Base-by-base conservation (phyloP, 2,329 filamentous ascomycete species). In the Volutella citrinella region DNA sequence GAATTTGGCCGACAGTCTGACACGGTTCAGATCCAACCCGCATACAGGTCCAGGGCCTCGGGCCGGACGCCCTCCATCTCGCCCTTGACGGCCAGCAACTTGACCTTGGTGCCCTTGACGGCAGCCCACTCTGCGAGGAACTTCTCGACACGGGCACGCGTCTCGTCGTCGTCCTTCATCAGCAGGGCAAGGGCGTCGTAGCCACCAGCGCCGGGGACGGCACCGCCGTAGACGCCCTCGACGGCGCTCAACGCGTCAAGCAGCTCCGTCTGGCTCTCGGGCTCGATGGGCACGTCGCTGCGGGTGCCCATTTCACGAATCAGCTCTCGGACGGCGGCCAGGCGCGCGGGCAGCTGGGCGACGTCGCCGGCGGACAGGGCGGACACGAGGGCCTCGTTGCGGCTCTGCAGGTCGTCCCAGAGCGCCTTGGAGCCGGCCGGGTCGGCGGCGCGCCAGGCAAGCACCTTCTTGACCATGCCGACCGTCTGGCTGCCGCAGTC, bases 401-500 rank as follows among this genome's bases (percentile, higher is more conserved):
- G 74, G 3, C 57, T 60, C 60, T 97, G 88, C 38, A 98, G 64
- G 3, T 76, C 69, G 28, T 75, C 73, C 88, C 90, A 97, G 13
- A 96, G 69, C 41, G 61, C 53, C 42, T 78, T 76, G 3, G 89
- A 82, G n/a, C 72, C 76, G 4, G 72, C 71, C 0, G 71, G 65
- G 14, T 87, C 78, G 29, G 74, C 63, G 30, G 77, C 76, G 32
- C 85, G 73, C 93, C 93, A 98, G 19, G 76, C 75, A 4, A 97
- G 72, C 11, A 98, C 87, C 56, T 87, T 78, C 66, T 91, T 95
- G 22, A 96, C 93, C 93, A 98, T 97, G 11, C 88, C 78, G 0
- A 95, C 90, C 7, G 91, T 97, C 67, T 95, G 79, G 30, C 84
- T 91, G 19, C 93, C 93, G 56, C 90, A 95, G 58, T 94, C 87